Base-by-base conservation (phyloP, 2,329 filamentous ascomycete genomes). In the Fusarium sp. region DNA sequence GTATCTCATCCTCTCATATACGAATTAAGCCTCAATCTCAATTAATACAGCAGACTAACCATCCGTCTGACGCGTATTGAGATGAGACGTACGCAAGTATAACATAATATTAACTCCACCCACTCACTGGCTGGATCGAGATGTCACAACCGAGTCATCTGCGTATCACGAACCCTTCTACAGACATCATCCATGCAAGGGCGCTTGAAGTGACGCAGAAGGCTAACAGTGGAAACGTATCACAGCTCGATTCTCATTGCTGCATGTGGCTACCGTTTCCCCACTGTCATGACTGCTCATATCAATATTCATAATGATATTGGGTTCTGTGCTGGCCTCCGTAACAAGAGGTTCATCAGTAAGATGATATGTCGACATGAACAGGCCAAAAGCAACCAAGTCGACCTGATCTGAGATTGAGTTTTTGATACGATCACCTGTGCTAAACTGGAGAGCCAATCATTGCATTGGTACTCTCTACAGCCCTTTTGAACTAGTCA, bases 231-330 rank as follows among this genome's bases (percentile, higher is more conserved):
- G 33, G 28, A 57, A 57, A 33, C 26, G 47, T 56, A 66, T 56
- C 57, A 56, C 51, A 59, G 33, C 65, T 60, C 47, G 42, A 68
- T 24, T 41, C 48, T 65, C 48, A 45, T 57, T 55, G 58, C 45
- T 51, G 51, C 63, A 66, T 68, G 62, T 68, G 51, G 71, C 62
- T 65, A 50, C 44, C 51, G 62, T 64, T 74, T 74, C 71, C 65
- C 55, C 55, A 68, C 55, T 71, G 50, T 50, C 64, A 64, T 64
- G 50, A 38, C 54, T 57, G 45, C 41, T 60, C 68, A 39, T n/a
- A 58, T 68, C 36, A 35, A 6, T 26, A 35, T 66, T 35, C 48
- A 39, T 45, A 53, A 26, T 41, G 64, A 30, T n/a, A 38, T 45
- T 31, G 44, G 24, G 51, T 68, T 41, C 42, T 45, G 50, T 48